Evolutionary conservation across 805 yeast species (phyloP).

Genomic region (Yarrowia porcina): DNA sequence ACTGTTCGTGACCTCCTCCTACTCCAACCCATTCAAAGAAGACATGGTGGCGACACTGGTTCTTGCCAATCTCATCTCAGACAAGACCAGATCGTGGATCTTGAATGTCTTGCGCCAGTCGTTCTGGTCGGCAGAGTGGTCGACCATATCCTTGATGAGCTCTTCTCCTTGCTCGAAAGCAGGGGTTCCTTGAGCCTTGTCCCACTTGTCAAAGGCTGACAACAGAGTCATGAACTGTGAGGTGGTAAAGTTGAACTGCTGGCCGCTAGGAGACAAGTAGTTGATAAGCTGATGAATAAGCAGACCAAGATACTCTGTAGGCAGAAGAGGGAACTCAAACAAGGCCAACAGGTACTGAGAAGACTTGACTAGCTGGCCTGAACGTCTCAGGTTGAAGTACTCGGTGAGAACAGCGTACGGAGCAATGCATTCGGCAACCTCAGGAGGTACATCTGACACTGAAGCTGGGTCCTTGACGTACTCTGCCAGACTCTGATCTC

Average conservation of each 20-base stretch:
- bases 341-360: slow-evolving; percentile 32
- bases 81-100: not conserved
- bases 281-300: slow-evolving; percentile 27
- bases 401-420: slow-evolving; percentile 37
- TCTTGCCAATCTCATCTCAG: slow-evolving; percentile 1
- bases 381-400: slow-evolving; percentile 26
- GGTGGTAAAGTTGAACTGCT: not conserved
- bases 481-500: slow-evolving; percentile 22
- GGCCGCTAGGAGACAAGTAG: slow-evolving; percentile 1
- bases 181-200: slow-evolving; percentile 1
- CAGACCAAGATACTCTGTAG: slow-evolving; percentile 30
- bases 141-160: slow-evolving; percentile 1
- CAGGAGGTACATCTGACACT: slow-evolving; percentile 26
- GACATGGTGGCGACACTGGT: slow-evolving; percentile 8
- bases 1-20: not conserved
- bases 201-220: slow-evolving; percentile 13
- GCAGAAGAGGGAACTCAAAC: slow-evolving; percentile 35
- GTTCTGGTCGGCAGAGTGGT: not conserved
- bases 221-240: slow-evolving; percentile 9
- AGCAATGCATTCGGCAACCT: slow-evolving; percentile 35
- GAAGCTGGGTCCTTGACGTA: slow-evolving; percentile 24
- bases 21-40: not conserved
- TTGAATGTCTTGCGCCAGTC: slow-evolving; percentile 11
- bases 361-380: slow-evolving; percentile 28
- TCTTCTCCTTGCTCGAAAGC: not conserved